phyloP scores from a whole-genome alignment of 192 early-diverging fungal genomes.

The Coemansia guatemalensis region DNA sequence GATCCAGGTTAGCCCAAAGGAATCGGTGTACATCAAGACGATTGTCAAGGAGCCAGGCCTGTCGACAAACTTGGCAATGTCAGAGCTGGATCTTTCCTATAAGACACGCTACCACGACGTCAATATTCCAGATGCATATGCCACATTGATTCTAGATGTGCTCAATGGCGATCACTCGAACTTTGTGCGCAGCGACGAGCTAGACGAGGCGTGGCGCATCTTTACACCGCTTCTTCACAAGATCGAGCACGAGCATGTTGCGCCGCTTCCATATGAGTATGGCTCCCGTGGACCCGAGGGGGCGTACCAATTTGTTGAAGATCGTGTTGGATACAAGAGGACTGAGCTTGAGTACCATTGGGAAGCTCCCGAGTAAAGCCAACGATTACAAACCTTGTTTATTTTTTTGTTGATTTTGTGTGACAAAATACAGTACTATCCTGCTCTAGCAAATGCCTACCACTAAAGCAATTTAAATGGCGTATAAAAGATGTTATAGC shows the following conservation, averaged over 20 bases:
- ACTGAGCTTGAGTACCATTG: slow-evolving; percentile 41
- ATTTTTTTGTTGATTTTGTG: not conserved
- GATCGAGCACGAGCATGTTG: slow-evolving; percentile 64
- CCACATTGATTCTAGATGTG: slow-evolving; percentile 86
- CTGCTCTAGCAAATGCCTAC: not conserved
- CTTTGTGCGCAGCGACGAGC: slow-evolving; percentile 87
- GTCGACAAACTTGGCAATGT: slow-evolving; percentile 72
- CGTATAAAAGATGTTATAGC: not conserved
- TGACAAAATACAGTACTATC: not conserved
- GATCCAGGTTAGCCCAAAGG: slow-evolving; percentile 88
- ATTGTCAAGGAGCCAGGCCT: slow-evolving; percentile 91
- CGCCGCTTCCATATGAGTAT: slow-evolving; percentile 70
- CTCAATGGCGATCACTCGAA: slow-evolving; percentile 89
- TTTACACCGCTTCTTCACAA: slow-evolving; percentile 92
- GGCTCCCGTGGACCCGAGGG: slow-evolving; percentile 79
- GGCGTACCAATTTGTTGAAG: slow-evolving; percentile 62
- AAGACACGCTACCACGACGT: slow-evolving; percentile 76
- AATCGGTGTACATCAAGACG: slow-evolving; percentile 95
- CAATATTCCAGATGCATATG: slow-evolving; percentile 95
- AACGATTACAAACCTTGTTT: slow-evolving; percentile 5
- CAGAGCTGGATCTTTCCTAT: slow-evolving; percentile 92
- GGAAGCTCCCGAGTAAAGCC: slow-evolving; percentile 33
- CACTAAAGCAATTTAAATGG: not conserved
- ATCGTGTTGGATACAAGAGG: slow-evolving; percentile 42
- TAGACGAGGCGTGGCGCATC: slow-evolving; percentile 94